These are phyloP conservation scores for Linnemannia hyalina DNA, from an alignment of 192 early-diverging fungal species.

Conservation along the genomic window DNA sequence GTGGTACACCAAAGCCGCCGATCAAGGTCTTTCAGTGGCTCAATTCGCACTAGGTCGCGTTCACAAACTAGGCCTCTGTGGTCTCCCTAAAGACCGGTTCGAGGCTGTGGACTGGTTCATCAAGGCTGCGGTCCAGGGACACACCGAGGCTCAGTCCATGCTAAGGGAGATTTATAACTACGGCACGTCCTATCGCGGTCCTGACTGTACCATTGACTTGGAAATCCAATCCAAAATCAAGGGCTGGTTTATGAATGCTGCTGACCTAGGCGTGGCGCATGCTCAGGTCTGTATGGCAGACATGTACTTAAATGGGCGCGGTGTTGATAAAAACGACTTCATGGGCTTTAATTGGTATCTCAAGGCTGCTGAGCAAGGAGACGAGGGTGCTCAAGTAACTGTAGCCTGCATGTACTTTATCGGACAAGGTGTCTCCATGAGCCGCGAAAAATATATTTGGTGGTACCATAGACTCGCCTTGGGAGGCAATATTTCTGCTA, in stretches of 20 bases:
- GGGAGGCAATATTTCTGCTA: too few species aligned
- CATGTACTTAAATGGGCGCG: background rate
- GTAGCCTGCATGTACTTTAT: background rate
- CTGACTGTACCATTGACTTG: too few species aligned
- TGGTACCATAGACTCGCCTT: background rate
- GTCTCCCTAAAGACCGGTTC: background rate
- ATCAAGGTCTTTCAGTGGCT: background rate
- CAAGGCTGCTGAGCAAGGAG: background rate
- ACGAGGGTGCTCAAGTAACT: background rate
- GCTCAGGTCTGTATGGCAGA: background rate
- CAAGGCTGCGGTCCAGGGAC: background rate
- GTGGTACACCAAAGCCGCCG: background rate
- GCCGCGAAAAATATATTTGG: background rate
- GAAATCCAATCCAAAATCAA: too few species aligned
- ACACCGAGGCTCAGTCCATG: background rate
- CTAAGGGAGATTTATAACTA: background rate
- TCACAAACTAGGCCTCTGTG: background rate
- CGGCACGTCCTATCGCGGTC: too few species aligned
- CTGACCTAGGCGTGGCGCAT: background rate
- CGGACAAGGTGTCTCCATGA: background rate
- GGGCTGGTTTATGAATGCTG: too few species aligned
- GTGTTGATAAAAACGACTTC: background rate
- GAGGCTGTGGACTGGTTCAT: background rate
- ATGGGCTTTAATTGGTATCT: background rate
- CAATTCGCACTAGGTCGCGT: background rate